Evolutionary conservation across 805 yeast species (phyloP).

Genomic region (Yarrowia deformans): DNA sequence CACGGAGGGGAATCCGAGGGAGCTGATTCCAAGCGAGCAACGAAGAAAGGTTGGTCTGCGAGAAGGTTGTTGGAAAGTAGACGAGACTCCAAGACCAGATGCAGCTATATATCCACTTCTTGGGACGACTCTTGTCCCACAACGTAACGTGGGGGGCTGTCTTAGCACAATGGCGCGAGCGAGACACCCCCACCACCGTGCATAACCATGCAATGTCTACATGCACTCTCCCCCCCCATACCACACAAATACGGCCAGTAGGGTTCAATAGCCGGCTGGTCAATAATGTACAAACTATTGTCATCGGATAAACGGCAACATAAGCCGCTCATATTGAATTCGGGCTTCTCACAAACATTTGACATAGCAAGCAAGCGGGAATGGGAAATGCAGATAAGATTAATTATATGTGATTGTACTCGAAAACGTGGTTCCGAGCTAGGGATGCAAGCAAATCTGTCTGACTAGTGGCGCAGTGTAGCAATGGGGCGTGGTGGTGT

Average conservation of each 20-base stretch:
- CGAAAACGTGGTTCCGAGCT: constrained; percentile 2
- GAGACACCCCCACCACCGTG: constrained; percentile 24
- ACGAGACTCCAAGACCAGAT: not conserved
- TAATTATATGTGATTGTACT: constrained; percentile 8
- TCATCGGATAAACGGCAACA: constrained; percentile 2
- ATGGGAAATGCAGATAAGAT: constrained; percentile 12
- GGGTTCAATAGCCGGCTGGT: constrained; percentile 28
- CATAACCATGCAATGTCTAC: constrained; percentile 20
- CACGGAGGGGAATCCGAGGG: not conserved
- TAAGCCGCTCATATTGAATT: not conserved
- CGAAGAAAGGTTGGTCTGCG: not conserved
- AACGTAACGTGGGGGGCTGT: constrained; percentile 1
- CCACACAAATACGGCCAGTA: constrained; percentile 1
- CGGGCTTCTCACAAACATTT: not conserved
- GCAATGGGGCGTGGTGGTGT: not conserved
- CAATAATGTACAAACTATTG: not conserved
- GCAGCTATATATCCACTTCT: not conserved
- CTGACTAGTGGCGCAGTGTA: constrained; percentile 18
- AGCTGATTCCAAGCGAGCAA: too few relatives aligned
- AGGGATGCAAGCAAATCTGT: constrained; percentile 4
- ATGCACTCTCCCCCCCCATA: constrained; percentile 4
- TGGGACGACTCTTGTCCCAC: not conserved
- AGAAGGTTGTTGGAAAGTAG: too few relatives aligned
- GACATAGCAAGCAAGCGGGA: not conserved
- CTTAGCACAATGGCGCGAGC: constrained; percentile 17